These are phyloP conservation scores for Cenchrus fungigraminus DNA, from an alignment of 176 grass and related monocot genomes.

Conservation along the genomic window DNA sequence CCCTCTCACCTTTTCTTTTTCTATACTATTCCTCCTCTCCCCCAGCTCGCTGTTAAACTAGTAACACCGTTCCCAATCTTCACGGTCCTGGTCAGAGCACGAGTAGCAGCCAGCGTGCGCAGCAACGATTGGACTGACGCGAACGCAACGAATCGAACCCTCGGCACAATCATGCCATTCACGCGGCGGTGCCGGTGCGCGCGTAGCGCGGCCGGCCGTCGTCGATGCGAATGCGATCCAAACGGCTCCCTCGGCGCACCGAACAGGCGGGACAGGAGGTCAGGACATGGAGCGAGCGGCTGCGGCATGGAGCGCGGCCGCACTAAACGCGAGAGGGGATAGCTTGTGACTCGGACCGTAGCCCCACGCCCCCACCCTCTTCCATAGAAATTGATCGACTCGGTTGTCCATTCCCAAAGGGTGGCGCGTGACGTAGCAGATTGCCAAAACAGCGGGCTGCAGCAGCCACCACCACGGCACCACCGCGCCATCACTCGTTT, in stretches of 20 bases:
- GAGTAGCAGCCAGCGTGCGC: background rate
- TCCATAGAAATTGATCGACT: conserved; percentile 20
- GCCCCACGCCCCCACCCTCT: background rate
- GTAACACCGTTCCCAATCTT: background rate
- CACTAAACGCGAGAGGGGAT: background rate
- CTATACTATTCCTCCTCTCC: background rate
- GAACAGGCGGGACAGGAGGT: background rate
- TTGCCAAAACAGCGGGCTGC: conserved; percentile 18
- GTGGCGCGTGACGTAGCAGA: conserved; percentile 28
- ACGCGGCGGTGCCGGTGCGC: background rate
- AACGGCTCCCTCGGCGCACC: background rate
- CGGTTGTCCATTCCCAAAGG: background rate
- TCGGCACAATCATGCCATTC: background rate
- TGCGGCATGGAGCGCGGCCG: background rate
- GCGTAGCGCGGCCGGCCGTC: too few relatives aligned
- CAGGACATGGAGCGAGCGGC: background rate
- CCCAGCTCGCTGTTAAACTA: background rate
- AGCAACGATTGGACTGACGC: background rate
- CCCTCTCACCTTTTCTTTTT: background rate
- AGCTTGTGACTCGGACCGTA: background rate
- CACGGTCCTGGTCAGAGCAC: background rate
- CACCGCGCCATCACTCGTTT: background rate
- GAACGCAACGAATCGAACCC: background rate
- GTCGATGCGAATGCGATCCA: background rate
- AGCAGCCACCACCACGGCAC: background rate